Percentiles rank a stretch among this genome's conserved stretches.
phyloP scores from a whole-genome alignment of 768 basidiomycete species.

The Trametopsis cervina region DNA sequence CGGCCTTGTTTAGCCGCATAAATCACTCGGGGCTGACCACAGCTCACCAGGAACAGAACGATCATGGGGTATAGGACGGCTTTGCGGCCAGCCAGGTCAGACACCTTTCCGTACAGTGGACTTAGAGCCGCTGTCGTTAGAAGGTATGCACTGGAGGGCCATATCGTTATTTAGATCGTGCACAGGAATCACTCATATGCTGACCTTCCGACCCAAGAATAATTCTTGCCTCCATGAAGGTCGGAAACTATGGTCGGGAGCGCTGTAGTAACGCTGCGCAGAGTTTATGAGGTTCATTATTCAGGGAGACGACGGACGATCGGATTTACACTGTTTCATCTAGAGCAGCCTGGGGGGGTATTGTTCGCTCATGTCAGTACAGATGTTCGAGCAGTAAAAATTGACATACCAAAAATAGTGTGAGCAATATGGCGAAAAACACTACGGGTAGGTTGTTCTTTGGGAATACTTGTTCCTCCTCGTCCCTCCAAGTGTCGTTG shows the following conservation, averaged over 20 bases:
- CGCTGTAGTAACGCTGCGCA: not conserved
- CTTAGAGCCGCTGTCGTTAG: constrained; percentile 19
- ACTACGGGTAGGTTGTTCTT: constrained; percentile 2
- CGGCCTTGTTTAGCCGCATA: not conserved
- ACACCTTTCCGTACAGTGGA: constrained; percentile 27
- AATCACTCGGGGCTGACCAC: not conserved
- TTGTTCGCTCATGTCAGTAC: not conserved
- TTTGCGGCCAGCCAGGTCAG: constrained; percentile 30
- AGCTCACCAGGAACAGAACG: constrained; percentile 27
- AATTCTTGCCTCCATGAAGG: not conserved
- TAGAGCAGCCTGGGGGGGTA: not conserved
- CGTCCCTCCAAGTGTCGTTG: constrained; percentile 3
- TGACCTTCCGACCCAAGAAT: constrained; percentile 2
- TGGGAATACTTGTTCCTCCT: constrained; percentile 2
- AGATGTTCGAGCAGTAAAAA: too few relatives aligned
- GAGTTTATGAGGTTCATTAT: not conserved
- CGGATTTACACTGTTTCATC: constrained; percentile 1
- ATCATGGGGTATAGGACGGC: constrained; percentile 30
- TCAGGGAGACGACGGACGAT: not conserved
- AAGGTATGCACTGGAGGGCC: constrained; percentile 21
- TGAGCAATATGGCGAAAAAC: constrained; percentile 1
- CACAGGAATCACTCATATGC: not conserved
- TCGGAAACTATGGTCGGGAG: not conserved
- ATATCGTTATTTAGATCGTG: not conserved
- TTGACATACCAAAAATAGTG: not conserved